These are phyloP conservation scores for Penicillium coprophilum DNA, from an alignment of 495 filamentous ascomycete species.

Conservation along the genomic window DNA sequence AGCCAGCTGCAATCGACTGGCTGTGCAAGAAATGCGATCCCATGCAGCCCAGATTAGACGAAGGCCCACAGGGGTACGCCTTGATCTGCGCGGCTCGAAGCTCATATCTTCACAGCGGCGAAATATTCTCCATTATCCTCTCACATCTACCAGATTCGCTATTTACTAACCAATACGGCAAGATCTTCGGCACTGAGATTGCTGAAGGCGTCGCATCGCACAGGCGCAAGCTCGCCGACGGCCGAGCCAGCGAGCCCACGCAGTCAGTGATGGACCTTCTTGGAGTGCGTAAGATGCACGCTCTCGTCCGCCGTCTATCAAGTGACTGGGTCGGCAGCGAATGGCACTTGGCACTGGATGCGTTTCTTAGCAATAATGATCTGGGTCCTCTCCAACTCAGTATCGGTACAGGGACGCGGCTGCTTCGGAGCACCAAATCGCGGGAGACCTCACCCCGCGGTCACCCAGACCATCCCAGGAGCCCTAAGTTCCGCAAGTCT, in stretches of 20 bases:
- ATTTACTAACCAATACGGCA: constrained; percentile 2
- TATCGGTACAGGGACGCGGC: background rate
- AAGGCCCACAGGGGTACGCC: background rate
- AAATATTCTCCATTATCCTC: constrained; percentile 2
- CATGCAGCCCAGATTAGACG: background rate
- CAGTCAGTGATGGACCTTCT: background rate
- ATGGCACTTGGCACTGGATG: background rate
- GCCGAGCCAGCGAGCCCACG: background rate
- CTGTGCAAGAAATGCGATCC: background rate
- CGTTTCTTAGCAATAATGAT: background rate
- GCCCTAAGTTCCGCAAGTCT: background rate
- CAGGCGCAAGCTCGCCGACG: background rate
- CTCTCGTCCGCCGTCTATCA: background rate
- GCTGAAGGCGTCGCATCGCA: constrained; percentile 1
- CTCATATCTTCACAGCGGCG: background rate
- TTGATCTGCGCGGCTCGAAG: background rate
- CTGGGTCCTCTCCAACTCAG: background rate
- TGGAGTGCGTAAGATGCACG: constrained; percentile 1
- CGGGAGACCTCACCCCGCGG: background rate
- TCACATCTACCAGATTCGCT: background rate
- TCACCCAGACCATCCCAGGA: background rate
- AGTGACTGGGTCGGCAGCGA: background rate
- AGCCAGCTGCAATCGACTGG: background rate
- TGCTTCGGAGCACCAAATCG: background rate
- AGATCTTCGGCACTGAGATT: constrained; percentile 2